Conservation (phyloP, 73 alveolate species). For the Tetrahymena malaccensis region DNA sequence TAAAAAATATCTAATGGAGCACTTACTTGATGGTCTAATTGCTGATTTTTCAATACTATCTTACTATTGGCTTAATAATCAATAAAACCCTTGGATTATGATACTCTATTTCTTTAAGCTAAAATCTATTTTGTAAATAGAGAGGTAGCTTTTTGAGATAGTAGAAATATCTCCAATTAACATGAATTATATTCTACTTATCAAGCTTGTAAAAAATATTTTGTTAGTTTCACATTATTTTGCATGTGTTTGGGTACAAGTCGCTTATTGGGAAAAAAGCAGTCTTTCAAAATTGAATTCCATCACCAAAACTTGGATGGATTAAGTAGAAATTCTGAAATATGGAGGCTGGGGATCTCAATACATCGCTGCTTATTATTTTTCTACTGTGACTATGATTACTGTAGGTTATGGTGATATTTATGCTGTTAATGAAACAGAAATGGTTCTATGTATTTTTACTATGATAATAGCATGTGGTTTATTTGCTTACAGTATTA, state of each 20-base stretch:
- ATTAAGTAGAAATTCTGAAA: not conserved
- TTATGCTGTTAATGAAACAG: not conserved
- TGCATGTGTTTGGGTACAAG: slow-evolving; percentile 28
- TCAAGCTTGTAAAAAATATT: not conserved
- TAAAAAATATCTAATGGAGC: not conserved
- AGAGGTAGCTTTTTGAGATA: not conserved
- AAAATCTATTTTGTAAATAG: not conserved
- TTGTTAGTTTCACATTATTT: slow-evolving; percentile 13
- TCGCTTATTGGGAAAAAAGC: not conserved
- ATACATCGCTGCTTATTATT: not conserved
- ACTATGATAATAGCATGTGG: not conserved
- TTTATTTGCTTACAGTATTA: not conserved
- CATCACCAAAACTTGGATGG: not conserved
- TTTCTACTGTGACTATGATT: not conserved
- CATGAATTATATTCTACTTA: not conserved
- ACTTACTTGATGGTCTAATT: not conserved
- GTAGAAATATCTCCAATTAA: not conserved
- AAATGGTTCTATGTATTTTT: not conserved
- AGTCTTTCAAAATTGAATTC: not conserved
- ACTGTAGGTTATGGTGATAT: slow-evolving; percentile 2
- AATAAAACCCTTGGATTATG: not conserved
- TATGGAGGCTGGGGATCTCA: not conserved
- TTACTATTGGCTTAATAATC: not conserved
- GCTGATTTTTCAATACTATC: not conserved
- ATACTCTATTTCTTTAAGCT: not conserved